These are phyloP conservation scores for Trichoderma guizhouense DNA, from an alignment of 2,329 filamentous ascomycete species.

Conservation along the genomic window DNA sequence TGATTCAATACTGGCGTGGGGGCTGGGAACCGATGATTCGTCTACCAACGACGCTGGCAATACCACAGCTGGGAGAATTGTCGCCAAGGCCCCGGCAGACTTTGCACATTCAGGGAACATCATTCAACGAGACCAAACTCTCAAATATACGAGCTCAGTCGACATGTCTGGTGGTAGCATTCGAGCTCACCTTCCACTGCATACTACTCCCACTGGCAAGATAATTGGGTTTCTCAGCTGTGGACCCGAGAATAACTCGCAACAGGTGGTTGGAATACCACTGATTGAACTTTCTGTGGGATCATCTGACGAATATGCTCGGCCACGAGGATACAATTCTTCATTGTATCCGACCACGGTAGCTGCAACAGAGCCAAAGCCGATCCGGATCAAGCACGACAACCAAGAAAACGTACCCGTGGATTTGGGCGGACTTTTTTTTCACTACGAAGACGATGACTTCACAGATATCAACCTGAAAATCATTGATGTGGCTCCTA, in stretches of 20 bases:
- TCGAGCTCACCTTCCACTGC: neutral
- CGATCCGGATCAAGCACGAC: neutral
- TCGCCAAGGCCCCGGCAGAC: slow-evolving; percentile 9
- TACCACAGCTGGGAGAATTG: neutral
- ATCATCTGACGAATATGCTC: slow-evolving; percentile 4
- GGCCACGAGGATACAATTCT: neutral
- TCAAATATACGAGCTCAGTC: neutral
- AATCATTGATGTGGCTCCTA: slow-evolving; percentile 7
- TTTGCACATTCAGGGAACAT: slow-evolving; percentile 18
- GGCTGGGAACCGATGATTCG: neutral
- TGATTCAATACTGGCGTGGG: slow-evolving; percentile 25
- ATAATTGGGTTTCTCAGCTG: slow-evolving; percentile 15
- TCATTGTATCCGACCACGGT: neutral
- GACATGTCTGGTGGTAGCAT: slow-evolving; percentile 18
- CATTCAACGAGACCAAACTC: neutral
- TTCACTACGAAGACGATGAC: slow-evolving; percentile 1
- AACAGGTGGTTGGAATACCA: slow-evolving; percentile 15
- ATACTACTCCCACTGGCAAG: neutral
- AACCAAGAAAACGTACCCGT: neutral
- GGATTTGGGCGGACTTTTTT: neutral
- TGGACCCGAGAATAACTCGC: slow-evolving; percentile 1
- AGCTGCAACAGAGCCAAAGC: neutral
- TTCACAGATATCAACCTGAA: neutral
- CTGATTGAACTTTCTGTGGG: neutral
- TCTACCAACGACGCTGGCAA: neutral